Evolutionary conservation across 805 yeast genomes (phyloP), one percentile per base, ranked within the genome.

Genomic region (Danielia reshetovae): DNA sequence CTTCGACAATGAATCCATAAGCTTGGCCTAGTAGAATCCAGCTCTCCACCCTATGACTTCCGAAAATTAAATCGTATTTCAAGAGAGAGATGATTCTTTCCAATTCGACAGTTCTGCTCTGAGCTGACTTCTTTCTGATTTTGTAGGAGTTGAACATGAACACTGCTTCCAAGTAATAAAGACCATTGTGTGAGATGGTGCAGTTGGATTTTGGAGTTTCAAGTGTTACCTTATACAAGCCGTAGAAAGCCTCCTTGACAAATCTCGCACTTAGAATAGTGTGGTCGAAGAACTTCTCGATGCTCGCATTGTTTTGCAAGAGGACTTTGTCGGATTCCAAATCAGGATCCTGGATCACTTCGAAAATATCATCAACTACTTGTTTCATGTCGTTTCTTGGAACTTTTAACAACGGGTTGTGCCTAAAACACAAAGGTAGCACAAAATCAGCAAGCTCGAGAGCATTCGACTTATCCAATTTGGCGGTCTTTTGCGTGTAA

Each of bases 21-120:
- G 90, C 79, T 51, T 81, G 87, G 0, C 94, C 96, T 10, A 93
- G 55, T 1, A 86, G 68, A 26, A 78, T 65, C 99, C 99, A 93
- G 7, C 85, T 77, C 57, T 93, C 98, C 30, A 81, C 69, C 19
- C 96, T 63, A 25, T 72, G 62, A 2, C 83, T 71, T 4, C 83
- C 78, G 47, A 79, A 79, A 1, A 79, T 49, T 12, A 93, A 57
- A 54, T 93, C 97, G 35, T 68, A 63, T 32, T 69, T 72, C 39
- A 88, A 68, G 55, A 80, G 73, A 30, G 72, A 70, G 12, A 85
- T 74, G 2, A 93, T 85, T 27, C 75, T 71, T 38, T 85, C 93
- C 24, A 90, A 55, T 50, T 88, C 97, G 4, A 87, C 85, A 0
- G 83, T 78, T 37, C 95, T 69, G 8, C 89, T 85, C 44, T 87